These are phyloP conservation scores for Collybia sp. DNA, from an alignment of 768 basidiomycete species.

Conservation along the genomic window DNA sequence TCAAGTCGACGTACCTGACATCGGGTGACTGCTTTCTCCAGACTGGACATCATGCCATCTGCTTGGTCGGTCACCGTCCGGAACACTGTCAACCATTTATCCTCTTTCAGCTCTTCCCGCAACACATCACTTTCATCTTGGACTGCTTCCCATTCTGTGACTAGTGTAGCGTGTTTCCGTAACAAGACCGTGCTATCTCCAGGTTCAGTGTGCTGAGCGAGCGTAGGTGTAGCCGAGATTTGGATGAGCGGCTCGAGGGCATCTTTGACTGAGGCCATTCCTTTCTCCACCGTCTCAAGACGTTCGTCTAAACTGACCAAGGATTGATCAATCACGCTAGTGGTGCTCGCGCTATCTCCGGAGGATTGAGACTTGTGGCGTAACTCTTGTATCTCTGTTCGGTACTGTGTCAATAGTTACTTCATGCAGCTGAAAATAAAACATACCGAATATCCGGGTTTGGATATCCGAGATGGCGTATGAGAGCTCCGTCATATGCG, in stretches of 20 bases:
- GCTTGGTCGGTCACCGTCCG: slow-evolving; percentile 92
- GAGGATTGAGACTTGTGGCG: slow-evolving; percentile 79
- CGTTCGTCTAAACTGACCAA: slow-evolving; percentile 77
- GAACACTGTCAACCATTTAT: slow-evolving; percentile 95
- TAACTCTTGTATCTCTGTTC: slow-evolving; percentile 84
- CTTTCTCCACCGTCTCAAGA: slow-evolving; percentile 66
- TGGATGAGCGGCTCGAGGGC: slow-evolving; percentile 57
- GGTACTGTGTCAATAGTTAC: slow-evolving; percentile 3
- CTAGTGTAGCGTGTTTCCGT: slow-evolving; percentile 69
- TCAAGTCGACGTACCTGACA: slow-evolving; percentile 62
- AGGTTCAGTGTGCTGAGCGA: slow-evolving; percentile 27
- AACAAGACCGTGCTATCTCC: slow-evolving; percentile 48
- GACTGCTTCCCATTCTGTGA: slow-evolving; percentile 77
- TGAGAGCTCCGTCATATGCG: slow-evolving; percentile 83
- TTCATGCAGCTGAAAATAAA: background rate
- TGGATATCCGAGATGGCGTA: slow-evolving; percentile 88
- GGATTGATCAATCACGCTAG: slow-evolving; percentile 74
- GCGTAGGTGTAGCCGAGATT: slow-evolving; percentile 42
- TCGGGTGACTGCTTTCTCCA: slow-evolving; percentile 89
- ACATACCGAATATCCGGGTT: slow-evolving; percentile 83
- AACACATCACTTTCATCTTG: slow-evolving; percentile 77
- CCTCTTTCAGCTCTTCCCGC: slow-evolving; percentile 91
- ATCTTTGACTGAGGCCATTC: slow-evolving; percentile 66
- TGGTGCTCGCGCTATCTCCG: slow-evolving; percentile 51
- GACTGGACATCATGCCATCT: slow-evolving; percentile 94